Conservation (phyloP, 805 yeast species). For the Candida manassasensis region DNA sequence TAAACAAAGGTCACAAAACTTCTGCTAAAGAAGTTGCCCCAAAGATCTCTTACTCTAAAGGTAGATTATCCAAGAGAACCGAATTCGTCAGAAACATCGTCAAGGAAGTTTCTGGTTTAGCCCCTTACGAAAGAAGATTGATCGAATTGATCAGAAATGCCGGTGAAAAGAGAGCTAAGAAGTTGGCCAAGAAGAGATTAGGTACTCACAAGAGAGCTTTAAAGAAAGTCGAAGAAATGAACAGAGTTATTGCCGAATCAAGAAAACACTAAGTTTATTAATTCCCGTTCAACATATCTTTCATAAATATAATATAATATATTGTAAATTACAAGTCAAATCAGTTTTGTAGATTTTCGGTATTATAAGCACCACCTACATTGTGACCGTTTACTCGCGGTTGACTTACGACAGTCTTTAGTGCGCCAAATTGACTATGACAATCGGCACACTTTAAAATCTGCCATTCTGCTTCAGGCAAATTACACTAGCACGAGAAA, state of each 20-base stretch:
- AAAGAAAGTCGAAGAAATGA: slow-evolving; percentile 99
- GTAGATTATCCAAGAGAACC: slow-evolving; percentile 93
- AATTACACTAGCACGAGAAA: not conserved
- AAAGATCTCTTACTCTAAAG: slow-evolving; percentile 89
- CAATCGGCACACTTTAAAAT: no score
- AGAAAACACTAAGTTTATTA: slow-evolving; percentile 70
- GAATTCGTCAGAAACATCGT: slow-evolving; percentile 91
- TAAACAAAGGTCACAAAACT: slow-evolving; percentile 99
- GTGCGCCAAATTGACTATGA: no score
- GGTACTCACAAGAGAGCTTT: slow-evolving; percentile 99
- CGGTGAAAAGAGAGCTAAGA: slow-evolving; percentile 99
- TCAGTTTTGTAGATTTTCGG: not conserved
- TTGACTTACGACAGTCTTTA: no score
- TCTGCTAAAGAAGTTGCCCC: slow-evolving; percentile 71
- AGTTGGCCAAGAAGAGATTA: slow-evolving; percentile 99
- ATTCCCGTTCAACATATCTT: slow-evolving; percentile 1
- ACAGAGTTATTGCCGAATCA: slow-evolving; percentile 90
- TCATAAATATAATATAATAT: slow-evolving; percentile 2
- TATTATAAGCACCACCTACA: no score
- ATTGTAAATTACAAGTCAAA: not conserved
- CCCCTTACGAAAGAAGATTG: slow-evolving; percentile 99
- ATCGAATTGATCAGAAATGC: slow-evolving; percentile 99
- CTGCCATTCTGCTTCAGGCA: no score
- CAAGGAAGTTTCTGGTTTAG: slow-evolving; percentile 96
- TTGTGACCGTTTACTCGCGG: no score